Conservation (phyloP, 1,284 basidiomycete genomes). For the Cryptococcus neoformans region DNA sequence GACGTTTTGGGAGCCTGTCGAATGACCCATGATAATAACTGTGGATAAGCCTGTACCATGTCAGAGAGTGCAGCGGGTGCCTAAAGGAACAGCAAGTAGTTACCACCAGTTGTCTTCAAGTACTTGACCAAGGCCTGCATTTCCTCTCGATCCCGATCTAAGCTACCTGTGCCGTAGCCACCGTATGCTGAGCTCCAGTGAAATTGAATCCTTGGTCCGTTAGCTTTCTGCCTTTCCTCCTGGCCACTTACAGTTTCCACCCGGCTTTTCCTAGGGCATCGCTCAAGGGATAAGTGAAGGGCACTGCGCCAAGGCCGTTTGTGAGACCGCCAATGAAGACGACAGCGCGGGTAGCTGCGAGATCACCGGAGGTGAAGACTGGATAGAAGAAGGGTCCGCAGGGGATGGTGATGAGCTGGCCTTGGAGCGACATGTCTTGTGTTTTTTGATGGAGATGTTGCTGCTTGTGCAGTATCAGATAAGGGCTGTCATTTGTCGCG, state of each 20-base stretch:
- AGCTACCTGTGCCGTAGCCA: slow-evolving; percentile 37
- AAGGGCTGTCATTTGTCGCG: too few species aligned
- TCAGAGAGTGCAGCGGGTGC: not conserved
- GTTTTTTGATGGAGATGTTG: too few species aligned
- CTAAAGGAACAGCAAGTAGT: not conserved
- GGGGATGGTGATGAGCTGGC: slow-evolving; percentile 6
- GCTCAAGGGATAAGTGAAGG: slow-evolving; percentile 31
- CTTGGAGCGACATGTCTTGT: slow-evolving; percentile 4
- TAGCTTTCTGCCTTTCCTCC: not conserved
- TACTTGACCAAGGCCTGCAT: slow-evolving; percentile 39
- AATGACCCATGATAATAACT: slow-evolving; percentile 47
- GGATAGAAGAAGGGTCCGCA: slow-evolving; percentile 23
- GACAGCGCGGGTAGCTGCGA: slow-evolving; percentile 24
- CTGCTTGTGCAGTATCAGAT: too few species aligned
- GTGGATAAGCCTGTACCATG: slow-evolving; percentile 12
- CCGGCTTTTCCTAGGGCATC: slow-evolving; percentile 25
- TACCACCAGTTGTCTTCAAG: slow-evolving; percentile 26
- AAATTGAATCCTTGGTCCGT: slow-evolving; percentile 37
- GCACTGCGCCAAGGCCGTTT: slow-evolving; percentile 40
- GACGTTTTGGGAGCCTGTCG: slow-evolving; percentile 49
- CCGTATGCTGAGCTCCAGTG: slow-evolving; percentile 44
- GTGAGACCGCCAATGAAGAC: slow-evolving; percentile 48
- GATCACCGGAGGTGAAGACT: slow-evolving; percentile 39
- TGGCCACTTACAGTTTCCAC: slow-evolving; percentile 44
- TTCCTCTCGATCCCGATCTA: slow-evolving; percentile 40